Percentiles rank a stretch among this genome's conserved stretches.
Evolutionary conservation across 2,329 filamentous ascomycete species (phyloP).

Genomic region (Stemphylium lycopersici): DNA sequence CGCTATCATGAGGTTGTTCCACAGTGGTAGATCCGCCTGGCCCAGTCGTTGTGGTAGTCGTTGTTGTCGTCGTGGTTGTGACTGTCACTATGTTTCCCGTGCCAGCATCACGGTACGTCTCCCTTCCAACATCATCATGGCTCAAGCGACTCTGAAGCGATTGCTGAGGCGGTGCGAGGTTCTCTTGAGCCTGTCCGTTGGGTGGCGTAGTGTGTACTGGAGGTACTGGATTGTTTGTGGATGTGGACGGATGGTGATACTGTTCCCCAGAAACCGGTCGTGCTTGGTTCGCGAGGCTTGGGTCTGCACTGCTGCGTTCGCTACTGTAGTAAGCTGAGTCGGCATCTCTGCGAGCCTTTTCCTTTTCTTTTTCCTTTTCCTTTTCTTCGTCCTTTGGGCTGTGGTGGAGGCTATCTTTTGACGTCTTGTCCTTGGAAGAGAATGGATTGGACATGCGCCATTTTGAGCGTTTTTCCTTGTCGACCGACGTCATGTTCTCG

Average conservation of each 20-base stretch:
- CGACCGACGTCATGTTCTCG: conserved; percentile 25
- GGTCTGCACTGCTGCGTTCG: conserved; percentile 40
- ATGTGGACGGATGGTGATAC: conserved; percentile 18
- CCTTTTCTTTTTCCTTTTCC: conserved; percentile 16
- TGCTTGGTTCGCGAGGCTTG: conserved; percentile 39
- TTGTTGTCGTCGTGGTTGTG: conserved; percentile 46
- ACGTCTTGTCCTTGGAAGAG: conserved; percentile 43
- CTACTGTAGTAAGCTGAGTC: conserved; percentile 46
- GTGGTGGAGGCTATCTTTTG: conserved; percentile 12
- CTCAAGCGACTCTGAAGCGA: conserved; percentile 26
- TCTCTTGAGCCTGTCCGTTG: conserved; percentile 12
- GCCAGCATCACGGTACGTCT: conserved; percentile 39
- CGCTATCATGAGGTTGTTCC: conserved; percentile 32
- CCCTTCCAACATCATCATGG: conserved; percentile 35
- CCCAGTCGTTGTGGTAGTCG: conserved; percentile 44
- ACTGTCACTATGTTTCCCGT: conserved; percentile 45
- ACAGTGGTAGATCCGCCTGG: conserved; percentile 44
- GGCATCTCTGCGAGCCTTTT: conserved; percentile 21
- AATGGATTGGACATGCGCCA: conserved; percentile 47
- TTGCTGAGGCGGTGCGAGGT: conserved; percentile 21
- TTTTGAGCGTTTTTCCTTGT: conserved; percentile 47
- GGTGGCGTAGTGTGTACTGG: conserved; percentile 11
- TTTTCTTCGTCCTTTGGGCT: conserved; percentile 16
- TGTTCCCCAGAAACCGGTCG: conserved; percentile 39
- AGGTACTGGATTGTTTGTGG: conserved; percentile 23